Conservation (phyloP, 2,329 filamentous ascomycete genomes). For the Parastagonospora avenae region DNA sequence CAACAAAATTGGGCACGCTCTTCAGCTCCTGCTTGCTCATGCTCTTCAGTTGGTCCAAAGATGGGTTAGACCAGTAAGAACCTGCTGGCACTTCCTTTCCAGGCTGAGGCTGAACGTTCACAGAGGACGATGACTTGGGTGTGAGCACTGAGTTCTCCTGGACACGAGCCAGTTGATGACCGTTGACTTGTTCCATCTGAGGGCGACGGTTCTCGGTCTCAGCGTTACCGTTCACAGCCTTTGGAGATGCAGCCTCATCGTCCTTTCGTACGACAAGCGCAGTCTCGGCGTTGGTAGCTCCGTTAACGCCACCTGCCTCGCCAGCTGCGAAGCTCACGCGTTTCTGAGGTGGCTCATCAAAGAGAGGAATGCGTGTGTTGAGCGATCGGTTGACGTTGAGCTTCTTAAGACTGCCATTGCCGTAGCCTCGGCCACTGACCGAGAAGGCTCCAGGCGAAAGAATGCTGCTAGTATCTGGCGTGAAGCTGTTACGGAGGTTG, state of each 20-base stretch:
- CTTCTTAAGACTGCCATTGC: constrained; percentile 73
- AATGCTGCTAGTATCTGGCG: constrained; percentile 84
- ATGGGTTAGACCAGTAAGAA: constrained; percentile 85
- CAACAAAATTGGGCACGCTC: constrained; percentile 73
- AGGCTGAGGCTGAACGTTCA: constrained; percentile 33
- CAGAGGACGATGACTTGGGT: constrained; percentile 38
- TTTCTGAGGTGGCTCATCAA: constrained; percentile 64
- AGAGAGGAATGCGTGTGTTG: constrained; percentile 66
- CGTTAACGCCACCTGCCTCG: constrained; percentile 50
- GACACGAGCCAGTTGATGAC: constrained; percentile 79
- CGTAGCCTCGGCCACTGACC: constrained; percentile 55
- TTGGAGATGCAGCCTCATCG: constrained; percentile 57
- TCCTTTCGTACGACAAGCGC: constrained; percentile 60
- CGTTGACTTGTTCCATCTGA: constrained; percentile 74
- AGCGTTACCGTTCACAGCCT: constrained; percentile 52
- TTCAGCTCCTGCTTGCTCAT: constrained; percentile 82
- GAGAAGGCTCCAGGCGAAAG: constrained; percentile 85
- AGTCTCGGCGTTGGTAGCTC: constrained; percentile 48
- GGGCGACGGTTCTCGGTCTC: constrained; percentile 51
- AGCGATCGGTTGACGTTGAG: constrained; percentile 90
- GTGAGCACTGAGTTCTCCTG: constrained; percentile 68
- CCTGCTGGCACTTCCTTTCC: constrained; percentile 65
- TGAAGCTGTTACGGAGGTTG: constrained; percentile 81
- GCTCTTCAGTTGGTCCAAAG: constrained; percentile 72
- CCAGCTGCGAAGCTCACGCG: constrained; percentile 85